These are phyloP conservation scores for Trichoderma koningiopsis DNA, from an alignment of 2,329 filamentous ascomycete species.

Conservation along the genomic window DNA sequence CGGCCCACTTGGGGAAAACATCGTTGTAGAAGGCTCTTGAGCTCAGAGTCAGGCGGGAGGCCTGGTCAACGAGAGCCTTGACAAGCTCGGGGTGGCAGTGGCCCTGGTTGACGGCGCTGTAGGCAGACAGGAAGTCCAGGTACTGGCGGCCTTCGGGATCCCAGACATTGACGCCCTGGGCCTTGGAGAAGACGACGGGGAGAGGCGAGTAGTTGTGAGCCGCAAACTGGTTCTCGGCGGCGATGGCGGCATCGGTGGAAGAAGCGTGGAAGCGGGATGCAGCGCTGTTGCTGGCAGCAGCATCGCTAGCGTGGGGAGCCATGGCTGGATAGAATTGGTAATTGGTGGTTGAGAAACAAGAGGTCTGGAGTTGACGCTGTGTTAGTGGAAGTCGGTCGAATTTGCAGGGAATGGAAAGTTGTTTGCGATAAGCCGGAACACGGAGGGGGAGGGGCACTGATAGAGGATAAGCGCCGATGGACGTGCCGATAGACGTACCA, in stretches of 20 bases:
- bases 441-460: constrained; percentile 20
- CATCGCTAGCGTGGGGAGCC: constrained; percentile 60
- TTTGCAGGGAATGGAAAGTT: neutral
- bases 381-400: constrained; percentile 5
- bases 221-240: constrained; percentile 78
- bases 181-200: constrained; percentile 87
- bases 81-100: constrained; percentile 97
- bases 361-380: neutral
- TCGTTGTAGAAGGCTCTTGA: constrained; percentile 98
- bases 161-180: constrained; percentile 87
- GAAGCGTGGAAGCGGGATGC: constrained; percentile 67
- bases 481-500: neutral
- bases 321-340: constrained; percentile 41
- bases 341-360: neutral
- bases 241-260: constrained; percentile 78
- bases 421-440: constrained; percentile 5
- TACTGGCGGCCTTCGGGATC: constrained; percentile 95
- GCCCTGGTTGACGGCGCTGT: constrained; percentile 96
- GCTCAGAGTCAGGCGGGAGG: constrained; percentile 84
- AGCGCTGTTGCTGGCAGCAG: constrained; percentile 33
- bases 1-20: constrained; percentile 93
- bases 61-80: constrained; percentile 86
- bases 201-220: constrained; percentile 99
- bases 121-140: constrained; percentile 96
- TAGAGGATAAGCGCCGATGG: neutral